Evolutionary conservation across 208 protist species (phyloP).

Genomic region (Crithidia thermophila): DNA sequence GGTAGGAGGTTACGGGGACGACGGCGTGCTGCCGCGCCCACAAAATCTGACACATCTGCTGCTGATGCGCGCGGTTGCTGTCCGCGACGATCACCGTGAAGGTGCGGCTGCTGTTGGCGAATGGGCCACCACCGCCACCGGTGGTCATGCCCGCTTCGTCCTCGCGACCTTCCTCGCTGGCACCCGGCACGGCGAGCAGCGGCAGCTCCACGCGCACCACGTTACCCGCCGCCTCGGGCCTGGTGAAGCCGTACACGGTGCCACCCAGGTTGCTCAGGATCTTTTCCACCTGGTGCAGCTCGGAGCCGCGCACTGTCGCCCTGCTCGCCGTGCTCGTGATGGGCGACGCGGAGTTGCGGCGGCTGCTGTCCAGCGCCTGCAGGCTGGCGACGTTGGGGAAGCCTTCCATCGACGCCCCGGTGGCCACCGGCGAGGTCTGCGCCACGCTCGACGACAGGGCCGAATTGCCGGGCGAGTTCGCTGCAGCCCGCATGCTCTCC

Average conservation of each 20-base stretch:
- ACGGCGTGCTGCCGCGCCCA: constrained; percentile 87
- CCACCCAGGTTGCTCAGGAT: constrained; percentile 67
- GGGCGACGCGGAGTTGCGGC: neutral
- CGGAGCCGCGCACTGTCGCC: constrained; percentile 20
- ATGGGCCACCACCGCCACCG: neutral
- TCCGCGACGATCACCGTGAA: constrained; percentile 83
- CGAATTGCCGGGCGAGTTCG: neutral
- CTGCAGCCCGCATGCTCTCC: neutral
- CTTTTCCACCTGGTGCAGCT: constrained; percentile 41
- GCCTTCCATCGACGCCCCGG: neutral
- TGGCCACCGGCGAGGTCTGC: constrained; percentile 1
- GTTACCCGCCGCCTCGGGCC: constrained; percentile 56
- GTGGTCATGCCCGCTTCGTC: constrained; percentile 23
- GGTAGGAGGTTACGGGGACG: constrained; percentile 74
- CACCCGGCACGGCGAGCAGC: constrained; percentile 71
- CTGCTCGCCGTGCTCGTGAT: neutral
- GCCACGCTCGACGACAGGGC: neutral
- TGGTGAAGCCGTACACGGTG: constrained; percentile 60
- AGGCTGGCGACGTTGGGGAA: neutral
- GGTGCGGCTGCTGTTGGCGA: constrained; percentile 28
- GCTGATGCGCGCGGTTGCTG: constrained; percentile 63
- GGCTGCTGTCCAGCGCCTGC: neutral
- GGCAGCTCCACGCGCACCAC: constrained; percentile 73
- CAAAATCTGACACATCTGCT: constrained; percentile 73
- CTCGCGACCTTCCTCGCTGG: constrained; percentile 39